A percentile compares a stretch with the other conserved stretches of the same genome.
Evolutionary conservation across 1,284 basidiomycete genomes (phyloP).

Genomic region (Blastosporella zonata): DNA sequence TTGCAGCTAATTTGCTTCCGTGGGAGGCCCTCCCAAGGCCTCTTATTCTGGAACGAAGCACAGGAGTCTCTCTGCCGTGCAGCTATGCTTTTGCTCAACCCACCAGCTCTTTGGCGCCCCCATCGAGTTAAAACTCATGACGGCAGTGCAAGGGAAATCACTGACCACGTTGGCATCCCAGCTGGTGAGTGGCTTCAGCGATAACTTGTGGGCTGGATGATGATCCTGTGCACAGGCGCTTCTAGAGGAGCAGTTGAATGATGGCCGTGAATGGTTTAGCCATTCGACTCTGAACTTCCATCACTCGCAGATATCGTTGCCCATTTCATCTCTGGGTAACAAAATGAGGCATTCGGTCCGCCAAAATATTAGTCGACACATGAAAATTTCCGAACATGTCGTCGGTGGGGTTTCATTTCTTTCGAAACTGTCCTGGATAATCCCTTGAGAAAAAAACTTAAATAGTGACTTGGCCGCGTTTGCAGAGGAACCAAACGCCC

Average conservation of each 20-base stretch:
- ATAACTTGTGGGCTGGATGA: conserved; percentile 1
- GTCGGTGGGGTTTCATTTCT: conserved; percentile 30
- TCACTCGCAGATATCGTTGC: conserved; percentile 50
- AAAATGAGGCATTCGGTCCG: conserved; percentile 26
- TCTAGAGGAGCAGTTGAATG: conserved; percentile 50
- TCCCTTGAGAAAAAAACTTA: too few species aligned
- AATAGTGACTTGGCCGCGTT: conserved; percentile 49
- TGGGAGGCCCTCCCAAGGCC: conserved; percentile 45
- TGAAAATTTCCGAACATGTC: conserved; percentile 38
- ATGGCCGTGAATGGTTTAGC: conserved; percentile 59
- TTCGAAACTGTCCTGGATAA: neutral
- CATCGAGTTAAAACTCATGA: conserved; percentile 35
- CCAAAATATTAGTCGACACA: conserved; percentile 36
- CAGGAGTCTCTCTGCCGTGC: conserved; percentile 27
- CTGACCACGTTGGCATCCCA: conserved; percentile 40
- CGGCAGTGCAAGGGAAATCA: conserved; percentile 28
- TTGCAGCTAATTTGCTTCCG: conserved; percentile 37
- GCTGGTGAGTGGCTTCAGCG: conserved; percentile 27
- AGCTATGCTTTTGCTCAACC: neutral
- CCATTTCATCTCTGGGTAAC: conserved; percentile 49
- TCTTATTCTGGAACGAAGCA: conserved; percentile 48
- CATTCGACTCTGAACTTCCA: conserved; percentile 48
- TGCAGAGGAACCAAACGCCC: conserved; percentile 25
- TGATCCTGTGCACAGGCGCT: conserved; percentile 31
- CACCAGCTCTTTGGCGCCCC: conserved; percentile 25